Percentiles rank a stretch among this genome's conserved stretches.
phyloP scores from a whole-genome alignment of 2,329 filamentous ascomycete species.

The Fusarium sp. region DNA sequence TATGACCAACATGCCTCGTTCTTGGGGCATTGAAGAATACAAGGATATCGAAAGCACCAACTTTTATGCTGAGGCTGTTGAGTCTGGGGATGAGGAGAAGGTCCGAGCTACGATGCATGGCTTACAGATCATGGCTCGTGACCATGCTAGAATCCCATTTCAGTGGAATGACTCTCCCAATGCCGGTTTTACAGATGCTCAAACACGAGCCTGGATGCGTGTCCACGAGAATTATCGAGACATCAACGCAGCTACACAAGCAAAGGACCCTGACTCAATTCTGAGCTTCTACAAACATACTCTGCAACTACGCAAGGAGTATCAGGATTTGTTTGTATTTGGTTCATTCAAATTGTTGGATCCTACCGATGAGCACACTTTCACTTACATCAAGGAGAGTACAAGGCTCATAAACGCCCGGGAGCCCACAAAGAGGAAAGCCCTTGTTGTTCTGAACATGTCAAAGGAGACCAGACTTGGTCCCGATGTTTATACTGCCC shows the following conservation, averaged over 20 bases:
- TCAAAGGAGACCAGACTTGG: conserved; percentile 50
- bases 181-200: conserved; percentile 68
- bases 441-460: conserved; percentile 62
- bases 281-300: conserved; percentile 70
- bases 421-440: conserved; percentile 42
- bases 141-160: conserved; percentile 74
- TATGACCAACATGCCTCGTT: conserved; percentile 66
- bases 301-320: conserved; percentile 64
- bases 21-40: conserved; percentile 65
- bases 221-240: conserved; percentile 68
- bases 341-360: conserved; percentile 68
- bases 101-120: conserved; percentile 62
- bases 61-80: conserved; percentile 61
- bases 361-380: conserved; percentile 64
- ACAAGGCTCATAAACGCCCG: conserved; percentile 18
- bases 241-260: conserved; percentile 68
- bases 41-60: conserved; percentile 66
- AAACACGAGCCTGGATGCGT: conserved; percentile 73
- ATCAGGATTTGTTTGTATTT: conserved; percentile 71
- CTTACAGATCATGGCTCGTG: conserved; percentile 69
- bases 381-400: conserved; percentile 65
- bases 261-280: conserved; percentile 60
- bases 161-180: conserved; percentile 71
- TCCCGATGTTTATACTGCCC: conserved; percentile 36
- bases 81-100: conserved; percentile 50